Evolutionary conservation across 2,329 filamentous ascomycete genomes (phyloP).

Genomic region (Triangularia verruculosa): DNA sequence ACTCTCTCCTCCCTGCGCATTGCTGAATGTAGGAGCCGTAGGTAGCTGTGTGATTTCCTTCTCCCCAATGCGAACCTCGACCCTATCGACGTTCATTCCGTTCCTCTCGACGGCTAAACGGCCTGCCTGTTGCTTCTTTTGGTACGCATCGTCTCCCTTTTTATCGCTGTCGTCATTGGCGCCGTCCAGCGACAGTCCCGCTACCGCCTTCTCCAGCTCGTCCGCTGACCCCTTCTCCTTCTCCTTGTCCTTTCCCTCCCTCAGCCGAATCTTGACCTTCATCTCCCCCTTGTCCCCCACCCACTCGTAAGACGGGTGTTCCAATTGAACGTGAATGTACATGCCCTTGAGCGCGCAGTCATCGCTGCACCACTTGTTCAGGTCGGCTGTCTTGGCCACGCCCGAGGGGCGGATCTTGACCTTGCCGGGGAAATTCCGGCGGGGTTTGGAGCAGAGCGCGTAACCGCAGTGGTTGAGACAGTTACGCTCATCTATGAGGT

Average conservation of each 20-base stretch:
- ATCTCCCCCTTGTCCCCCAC: slow-evolving; percentile 13
- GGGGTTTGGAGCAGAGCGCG: slow-evolving; percentile 60
- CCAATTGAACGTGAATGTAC: slow-evolving; percentile 85
- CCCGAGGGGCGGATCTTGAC: slow-evolving; percentile 61
- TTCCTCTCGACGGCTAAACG: slow-evolving; percentile 29
- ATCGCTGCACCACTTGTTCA: slow-evolving; percentile 85
- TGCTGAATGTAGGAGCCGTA: slow-evolving; percentile 35
- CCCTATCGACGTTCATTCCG: slow-evolving; percentile 32
- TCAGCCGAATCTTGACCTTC: slow-evolving; percentile 61
- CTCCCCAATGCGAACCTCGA: slow-evolving; percentile 52
- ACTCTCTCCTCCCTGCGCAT: slow-evolving; percentile 23
- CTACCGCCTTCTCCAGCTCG: not conserved
- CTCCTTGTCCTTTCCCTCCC: slow-evolving; percentile 22
- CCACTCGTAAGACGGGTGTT: slow-evolving; percentile 55
- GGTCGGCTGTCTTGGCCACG: slow-evolving; percentile 65
- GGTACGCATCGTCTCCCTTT: not conserved
- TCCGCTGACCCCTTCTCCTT: not conserved
- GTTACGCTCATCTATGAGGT: slow-evolving; percentile 84
- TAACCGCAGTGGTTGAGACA: slow-evolving; percentile 82
- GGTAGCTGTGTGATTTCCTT: slow-evolving; percentile 43
- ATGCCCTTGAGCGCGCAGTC: slow-evolving; percentile 75
- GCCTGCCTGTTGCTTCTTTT: slow-evolving; percentile 7
- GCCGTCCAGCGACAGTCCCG: slow-evolving; percentile 17
- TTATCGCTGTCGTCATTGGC: slow-evolving; percentile 17
- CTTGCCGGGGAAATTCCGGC: slow-evolving; percentile 54